phyloP scores from a whole-genome alignment of 148 eudicot species.

The Gaultheria prostrata region DNA sequence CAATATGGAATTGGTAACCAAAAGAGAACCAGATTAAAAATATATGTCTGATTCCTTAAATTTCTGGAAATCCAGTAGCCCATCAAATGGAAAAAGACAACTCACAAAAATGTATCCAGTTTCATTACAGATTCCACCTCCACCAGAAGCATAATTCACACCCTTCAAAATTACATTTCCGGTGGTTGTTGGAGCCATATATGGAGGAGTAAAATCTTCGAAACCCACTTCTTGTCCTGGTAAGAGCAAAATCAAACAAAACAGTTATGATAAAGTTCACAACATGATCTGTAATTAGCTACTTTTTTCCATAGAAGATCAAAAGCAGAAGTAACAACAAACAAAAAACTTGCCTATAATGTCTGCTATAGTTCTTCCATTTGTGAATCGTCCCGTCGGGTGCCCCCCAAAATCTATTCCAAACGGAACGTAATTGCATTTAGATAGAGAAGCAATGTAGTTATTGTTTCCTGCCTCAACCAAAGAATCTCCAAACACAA shows the following conservation, averaged over 20 bases:
- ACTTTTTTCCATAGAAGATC: neutral
- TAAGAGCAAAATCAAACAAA: slow-evolving; percentile 8
- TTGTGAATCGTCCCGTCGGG: slow-evolving; percentile 72
- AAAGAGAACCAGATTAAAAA: neutral
- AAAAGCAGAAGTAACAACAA: neutral
- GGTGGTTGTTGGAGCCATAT: slow-evolving; percentile 71
- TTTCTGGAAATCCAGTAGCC: neutral
- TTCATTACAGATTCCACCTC: slow-evolving; percentile 74
- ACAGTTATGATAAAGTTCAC: neutral
- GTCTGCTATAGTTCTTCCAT: slow-evolving; percentile 77
- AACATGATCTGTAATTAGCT: neutral
- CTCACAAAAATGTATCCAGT: slow-evolving; percentile 77
- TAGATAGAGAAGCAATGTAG: slow-evolving; percentile 62
- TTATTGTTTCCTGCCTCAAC: slow-evolving; percentile 80
- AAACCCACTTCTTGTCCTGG: slow-evolving; percentile 68
- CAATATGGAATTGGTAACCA: neutral
- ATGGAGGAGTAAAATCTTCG: slow-evolving; percentile 59
- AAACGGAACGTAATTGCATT: slow-evolving; percentile 58
- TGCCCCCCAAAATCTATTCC: slow-evolving; percentile 68
- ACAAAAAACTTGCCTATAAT: slow-evolving; percentile 43
- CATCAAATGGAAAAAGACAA: neutral
- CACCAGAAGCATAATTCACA: slow-evolving; percentile 94
- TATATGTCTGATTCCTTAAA: neutral
- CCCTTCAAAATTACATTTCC: slow-evolving; percentile 55
- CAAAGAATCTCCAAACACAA: slow-evolving; percentile 82